phyloP scores from a whole-genome alignment of 495 filamentous ascomycete species.

The Penicillium canescens region DNA sequence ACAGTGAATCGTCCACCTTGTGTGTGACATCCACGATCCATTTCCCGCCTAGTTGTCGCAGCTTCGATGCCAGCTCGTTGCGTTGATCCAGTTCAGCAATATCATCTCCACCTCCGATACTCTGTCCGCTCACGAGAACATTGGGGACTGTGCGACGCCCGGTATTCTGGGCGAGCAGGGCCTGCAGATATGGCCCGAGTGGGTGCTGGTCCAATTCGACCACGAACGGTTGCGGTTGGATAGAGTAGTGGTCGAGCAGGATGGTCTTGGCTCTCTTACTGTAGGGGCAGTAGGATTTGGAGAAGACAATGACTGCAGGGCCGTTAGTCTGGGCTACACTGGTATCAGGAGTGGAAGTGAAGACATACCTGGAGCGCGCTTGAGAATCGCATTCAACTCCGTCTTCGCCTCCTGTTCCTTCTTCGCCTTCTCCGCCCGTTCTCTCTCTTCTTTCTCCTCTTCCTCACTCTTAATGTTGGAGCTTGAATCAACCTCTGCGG shows the following conservation, averaged over 20 bases:
- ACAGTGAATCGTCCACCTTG: conserved; percentile 9
- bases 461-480: conserved; percentile 17
- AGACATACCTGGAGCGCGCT: conserved; percentile 74
- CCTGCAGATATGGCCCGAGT: conserved; percentile 71
- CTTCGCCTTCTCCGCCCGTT: conserved; percentile 17
- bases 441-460: conserved; percentile 14
- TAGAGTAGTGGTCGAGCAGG: conserved; percentile 77
- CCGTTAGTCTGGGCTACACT: conserved; percentile 15
- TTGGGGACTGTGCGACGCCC: conserved; percentile 89
- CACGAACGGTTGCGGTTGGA: conserved; percentile 78
- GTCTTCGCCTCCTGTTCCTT: conserved; percentile 40
- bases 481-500: not conserved
- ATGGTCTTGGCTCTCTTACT: conserved; percentile 81
- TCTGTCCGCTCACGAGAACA: conserved; percentile 80
- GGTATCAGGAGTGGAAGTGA: not conserved
- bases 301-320: conserved; percentile 83
- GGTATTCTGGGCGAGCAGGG: conserved; percentile 65
- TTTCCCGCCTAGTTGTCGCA: conserved; percentile 73
- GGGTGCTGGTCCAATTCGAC: conserved; percentile 88
- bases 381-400: conserved; percentile 74
- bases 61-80: conserved; percentile 68
- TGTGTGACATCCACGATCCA: conserved; percentile 55
- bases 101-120: conserved; percentile 90
- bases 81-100: conserved; percentile 69
- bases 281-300: conserved; percentile 87